phyloP scores from a whole-genome alignment of 305 asterid species.

The Salvia sclarea region DNA sequence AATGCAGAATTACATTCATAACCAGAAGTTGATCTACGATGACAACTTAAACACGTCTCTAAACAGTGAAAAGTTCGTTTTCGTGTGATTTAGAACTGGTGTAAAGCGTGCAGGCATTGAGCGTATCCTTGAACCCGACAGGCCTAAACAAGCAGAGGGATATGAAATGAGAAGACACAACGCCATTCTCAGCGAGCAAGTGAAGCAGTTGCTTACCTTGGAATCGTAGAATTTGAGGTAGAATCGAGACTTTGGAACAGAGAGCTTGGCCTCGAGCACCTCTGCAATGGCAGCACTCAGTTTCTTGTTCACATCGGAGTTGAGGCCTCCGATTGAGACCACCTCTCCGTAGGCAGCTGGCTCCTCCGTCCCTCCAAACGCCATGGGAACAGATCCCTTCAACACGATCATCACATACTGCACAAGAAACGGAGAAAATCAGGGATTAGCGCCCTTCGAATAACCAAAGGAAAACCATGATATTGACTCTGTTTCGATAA shows the following conservation, averaged over 20 bases:
- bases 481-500: background rate
- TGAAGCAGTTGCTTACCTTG: slow-evolving; percentile 52
- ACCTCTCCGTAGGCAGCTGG: slow-evolving; percentile 90
- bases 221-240: slow-evolving; percentile 86
- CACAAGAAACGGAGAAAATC: slow-evolving; percentile 30
- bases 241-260: slow-evolving; percentile 70
- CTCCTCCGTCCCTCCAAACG: slow-evolving; percentile 89
- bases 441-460: slow-evolving; percentile 18
- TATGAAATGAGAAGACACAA: slow-evolving; percentile 62
- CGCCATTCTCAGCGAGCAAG: slow-evolving; percentile 26
- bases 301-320: slow-evolving; percentile 76
- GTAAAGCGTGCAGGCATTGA: slow-evolving; percentile 96
- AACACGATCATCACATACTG: slow-evolving; percentile 92
- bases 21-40: slow-evolving; percentile 18
- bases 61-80: slow-evolving; percentile 49
- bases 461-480: slow-evolving; percentile 6
- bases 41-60: slow-evolving; percentile 30
- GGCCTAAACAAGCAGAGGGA: slow-evolving; percentile 78
- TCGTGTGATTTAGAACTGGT: slow-evolving; percentile 81
- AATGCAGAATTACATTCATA: slow-evolving; percentile 17
- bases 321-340: slow-evolving; percentile 82
- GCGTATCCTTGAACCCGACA: slow-evolving; percentile 78
- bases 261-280: slow-evolving; percentile 69
- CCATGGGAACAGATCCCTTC: slow-evolving; percentile 90
- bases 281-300: slow-evolving; percentile 77